Conservation (phyloP, 2,329 filamentous ascomycete species). For the Colletotrichum agaves region DNA sequence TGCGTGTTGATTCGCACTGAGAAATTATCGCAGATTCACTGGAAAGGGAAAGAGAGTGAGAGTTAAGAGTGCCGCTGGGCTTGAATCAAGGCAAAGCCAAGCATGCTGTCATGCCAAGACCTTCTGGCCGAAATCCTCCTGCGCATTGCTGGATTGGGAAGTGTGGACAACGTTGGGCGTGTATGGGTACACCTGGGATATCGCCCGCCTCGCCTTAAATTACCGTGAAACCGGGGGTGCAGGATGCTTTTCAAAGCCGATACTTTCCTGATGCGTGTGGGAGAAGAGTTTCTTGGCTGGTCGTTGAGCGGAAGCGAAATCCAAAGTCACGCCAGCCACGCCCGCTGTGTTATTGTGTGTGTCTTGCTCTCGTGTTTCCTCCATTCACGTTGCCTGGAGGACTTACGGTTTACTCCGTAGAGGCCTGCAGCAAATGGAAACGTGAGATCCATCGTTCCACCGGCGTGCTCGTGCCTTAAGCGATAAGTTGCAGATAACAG, state of each 20-base stretch:
- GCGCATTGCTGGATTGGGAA: constrained; percentile 14
- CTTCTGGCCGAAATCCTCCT: constrained; percentile 18
- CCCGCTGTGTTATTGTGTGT: background rate
- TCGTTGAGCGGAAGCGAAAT: background rate
- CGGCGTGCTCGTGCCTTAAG: no score
- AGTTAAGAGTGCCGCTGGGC: background rate
- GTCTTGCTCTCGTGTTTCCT: background rate
- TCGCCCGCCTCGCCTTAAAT: background rate
- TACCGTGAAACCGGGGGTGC: constrained; percentile 20
- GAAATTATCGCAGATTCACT: background rate
- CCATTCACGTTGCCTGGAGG: background rate
- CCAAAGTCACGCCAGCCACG: constrained; percentile 3
- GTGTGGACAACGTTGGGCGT: background rate
- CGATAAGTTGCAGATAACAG: constrained; percentile 12
- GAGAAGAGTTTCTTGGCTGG: background rate
- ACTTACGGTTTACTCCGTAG: no score
- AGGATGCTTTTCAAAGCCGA: constrained; percentile 26
- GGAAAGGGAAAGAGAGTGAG: background rate
- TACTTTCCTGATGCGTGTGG: constrained; percentile 17
- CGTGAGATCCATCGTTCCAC: no score
- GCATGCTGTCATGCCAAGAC: constrained; percentile 37
- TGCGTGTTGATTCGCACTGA: background rate
- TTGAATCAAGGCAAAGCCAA: constrained; percentile 34
- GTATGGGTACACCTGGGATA: constrained; percentile 25
- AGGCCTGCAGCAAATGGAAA: no score